These are phyloP conservation scores for Boletus fagicola DNA, from an alignment of 768 basidiomycete species.

Conservation along the genomic window DNA sequence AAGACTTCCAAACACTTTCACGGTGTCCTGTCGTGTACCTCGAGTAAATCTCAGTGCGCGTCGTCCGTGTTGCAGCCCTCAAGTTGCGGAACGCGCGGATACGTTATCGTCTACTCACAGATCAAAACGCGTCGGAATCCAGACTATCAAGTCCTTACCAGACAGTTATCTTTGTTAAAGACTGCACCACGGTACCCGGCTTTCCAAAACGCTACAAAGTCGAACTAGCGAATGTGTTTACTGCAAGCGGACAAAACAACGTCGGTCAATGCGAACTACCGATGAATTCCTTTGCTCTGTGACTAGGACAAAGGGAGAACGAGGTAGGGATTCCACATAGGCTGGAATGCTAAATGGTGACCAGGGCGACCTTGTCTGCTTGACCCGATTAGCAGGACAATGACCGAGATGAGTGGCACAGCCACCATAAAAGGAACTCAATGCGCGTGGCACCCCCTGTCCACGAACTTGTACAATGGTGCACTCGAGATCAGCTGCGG, in stretches of 20 bases:
- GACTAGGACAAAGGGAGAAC: not conserved
- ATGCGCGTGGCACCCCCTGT: constrained; percentile 32
- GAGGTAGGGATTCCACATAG: too few species aligned
- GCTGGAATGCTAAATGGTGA: not conserved
- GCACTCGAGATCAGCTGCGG: not conserved
- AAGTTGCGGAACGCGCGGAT: not conserved
- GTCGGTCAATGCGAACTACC: not conserved
- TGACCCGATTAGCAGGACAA: too few species aligned
- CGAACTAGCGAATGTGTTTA: not conserved
- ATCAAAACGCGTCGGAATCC: not conserved
- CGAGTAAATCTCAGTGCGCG: too few species aligned
- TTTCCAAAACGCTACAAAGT: not conserved
- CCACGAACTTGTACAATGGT: constrained; percentile 15
- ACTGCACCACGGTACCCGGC: not conserved
- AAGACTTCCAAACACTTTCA: too few species aligned
- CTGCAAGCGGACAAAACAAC: not conserved
- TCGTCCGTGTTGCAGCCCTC: not conserved
- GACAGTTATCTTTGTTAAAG: not conserved
- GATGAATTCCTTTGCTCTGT: not conserved
- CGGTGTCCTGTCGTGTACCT: not conserved
- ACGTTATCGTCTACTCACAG: not conserved
- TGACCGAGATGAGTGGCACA: constrained; percentile 4
- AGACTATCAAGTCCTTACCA: not conserved
- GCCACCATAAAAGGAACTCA: constrained; percentile 15
- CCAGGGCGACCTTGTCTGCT: not conserved